Conservation (phyloP, 306 rosid species). For the Cercis canadensis region DNA sequence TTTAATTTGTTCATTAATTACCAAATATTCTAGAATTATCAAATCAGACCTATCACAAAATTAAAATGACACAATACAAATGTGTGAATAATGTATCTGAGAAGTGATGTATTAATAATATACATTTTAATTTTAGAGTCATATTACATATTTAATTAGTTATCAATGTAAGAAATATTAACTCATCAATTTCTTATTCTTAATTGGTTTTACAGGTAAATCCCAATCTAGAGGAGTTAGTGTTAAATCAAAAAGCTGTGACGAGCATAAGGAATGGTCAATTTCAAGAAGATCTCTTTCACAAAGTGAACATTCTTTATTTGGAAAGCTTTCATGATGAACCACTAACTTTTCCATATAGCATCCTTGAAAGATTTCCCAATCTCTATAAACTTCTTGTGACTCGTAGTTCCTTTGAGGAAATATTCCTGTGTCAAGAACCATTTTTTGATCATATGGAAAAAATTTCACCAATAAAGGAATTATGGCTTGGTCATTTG, state of each 20-base stretch:
- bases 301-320: background rate
- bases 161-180: background rate
- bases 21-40: too few species aligned
- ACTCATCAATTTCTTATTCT: background rate
- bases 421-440: too few species aligned
- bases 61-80: too few species aligned
- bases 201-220: background rate
- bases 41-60: too few species aligned
- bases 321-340: background rate
- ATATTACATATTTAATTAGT: too few species aligned
- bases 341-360: background rate
- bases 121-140: too few species aligned
- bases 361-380: background rate
- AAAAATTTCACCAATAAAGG: too few species aligned
- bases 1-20: too few species aligned
- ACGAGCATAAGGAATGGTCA: background rate
- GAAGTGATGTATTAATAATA: too few species aligned
- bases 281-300: background rate
- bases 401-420: background rate
- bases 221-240: background rate
- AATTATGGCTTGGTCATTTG: too few species aligned
- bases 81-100: too few species aligned
- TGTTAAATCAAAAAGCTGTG: background rate
- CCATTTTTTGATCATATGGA: too few species aligned
- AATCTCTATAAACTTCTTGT: background rate